These are phyloP conservation scores for Malassezia globosa DNA, from an alignment of 1,284 basidiomycete species.

Conservation along the genomic window DNA sequence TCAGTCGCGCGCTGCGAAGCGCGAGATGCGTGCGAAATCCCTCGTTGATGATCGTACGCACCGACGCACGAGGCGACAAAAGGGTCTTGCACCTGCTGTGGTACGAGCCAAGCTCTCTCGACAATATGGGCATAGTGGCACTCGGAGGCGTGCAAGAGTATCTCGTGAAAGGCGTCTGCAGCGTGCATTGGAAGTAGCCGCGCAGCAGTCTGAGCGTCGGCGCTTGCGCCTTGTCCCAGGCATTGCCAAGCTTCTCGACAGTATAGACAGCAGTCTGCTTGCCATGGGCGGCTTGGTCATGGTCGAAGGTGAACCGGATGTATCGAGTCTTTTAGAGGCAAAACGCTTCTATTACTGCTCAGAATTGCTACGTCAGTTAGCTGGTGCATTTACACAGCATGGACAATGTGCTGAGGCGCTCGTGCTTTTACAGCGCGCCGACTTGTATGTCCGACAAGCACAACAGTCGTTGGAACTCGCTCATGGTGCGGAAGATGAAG, in stretches of 20 bases:
- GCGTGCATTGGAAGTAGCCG: slow-evolving; percentile 23
- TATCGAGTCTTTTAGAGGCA: slow-evolving; percentile 40
- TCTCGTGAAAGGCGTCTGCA: slow-evolving; percentile 18
- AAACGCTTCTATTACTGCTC: slow-evolving; percentile 41
- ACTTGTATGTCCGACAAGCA: slow-evolving; percentile 40
- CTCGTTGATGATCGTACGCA: slow-evolving; percentile 19
- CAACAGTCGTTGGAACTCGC: slow-evolving; percentile 35
- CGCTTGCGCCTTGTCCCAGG: slow-evolving; percentile 37
- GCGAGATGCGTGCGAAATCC: slow-evolving; percentile 30
- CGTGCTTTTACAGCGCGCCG: slow-evolving; percentile 34
- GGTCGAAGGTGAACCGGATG: slow-evolving; percentile 42
- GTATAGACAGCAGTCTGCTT: slow-evolving; percentile 30
- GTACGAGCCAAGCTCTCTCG: slow-evolving; percentile 20
- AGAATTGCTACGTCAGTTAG: slow-evolving; percentile 34
- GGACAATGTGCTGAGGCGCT: slow-evolving; percentile 28
- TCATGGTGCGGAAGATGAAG: slow-evolving; percentile 38
- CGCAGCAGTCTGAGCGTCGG: slow-evolving; percentile 27
- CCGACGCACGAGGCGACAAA: slow-evolving; percentile 10
- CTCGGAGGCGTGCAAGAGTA: slow-evolving; percentile 13
- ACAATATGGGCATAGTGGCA: slow-evolving; percentile 32
- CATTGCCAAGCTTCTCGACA: slow-evolving; percentile 37
- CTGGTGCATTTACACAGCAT: slow-evolving; percentile 30
- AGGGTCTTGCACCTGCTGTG: slow-evolving; percentile 12
- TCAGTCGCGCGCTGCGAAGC: slow-evolving; percentile 29
- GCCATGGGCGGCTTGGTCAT: slow-evolving; percentile 34